Conservation (phyloP, 2,329 filamentous ascomycete species). For the Paracoccidioides lutzii region DNA sequence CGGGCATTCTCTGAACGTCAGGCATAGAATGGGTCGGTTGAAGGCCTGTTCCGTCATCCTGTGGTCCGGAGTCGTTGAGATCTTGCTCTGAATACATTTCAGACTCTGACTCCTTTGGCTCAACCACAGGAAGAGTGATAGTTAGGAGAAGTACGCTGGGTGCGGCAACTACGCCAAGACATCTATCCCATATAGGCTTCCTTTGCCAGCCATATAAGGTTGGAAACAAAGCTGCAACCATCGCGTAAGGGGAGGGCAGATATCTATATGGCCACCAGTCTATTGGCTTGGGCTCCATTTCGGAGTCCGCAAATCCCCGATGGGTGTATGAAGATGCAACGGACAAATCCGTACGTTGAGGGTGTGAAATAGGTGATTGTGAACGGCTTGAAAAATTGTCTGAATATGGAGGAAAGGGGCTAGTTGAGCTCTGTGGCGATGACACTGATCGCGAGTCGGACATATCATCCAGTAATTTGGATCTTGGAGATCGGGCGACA, state of each 20-base stretch:
- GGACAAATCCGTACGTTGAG: constrained; percentile 41
- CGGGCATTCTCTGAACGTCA: neutral
- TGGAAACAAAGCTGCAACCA: constrained; percentile 69
- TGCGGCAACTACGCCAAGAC: constrained; percentile 70
- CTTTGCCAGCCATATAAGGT: constrained; percentile 70
- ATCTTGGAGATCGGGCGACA: constrained; percentile 19
- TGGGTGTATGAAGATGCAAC: constrained; percentile 31
- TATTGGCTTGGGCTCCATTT: constrained; percentile 32
- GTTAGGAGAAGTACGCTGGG: constrained; percentile 83
- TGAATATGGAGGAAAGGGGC: constrained; percentile 56
- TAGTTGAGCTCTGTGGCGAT: constrained; percentile 29
- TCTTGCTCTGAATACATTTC: constrained; percentile 27
- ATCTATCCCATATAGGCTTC: constrained; percentile 73
- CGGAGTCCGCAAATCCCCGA: constrained; percentile 33
- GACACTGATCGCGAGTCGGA: constrained; percentile 1
- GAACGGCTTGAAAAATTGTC: constrained; percentile 41
- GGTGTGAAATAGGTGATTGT: constrained; percentile 42
- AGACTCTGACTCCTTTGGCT: constrained; percentile 46
- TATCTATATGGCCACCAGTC: constrained; percentile 71
- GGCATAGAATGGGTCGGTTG: neutral
- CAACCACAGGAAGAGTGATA: constrained; percentile 81
- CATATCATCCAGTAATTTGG: constrained; percentile 2
- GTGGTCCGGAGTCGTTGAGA: constrained; percentile 14
- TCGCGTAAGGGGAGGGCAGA: constrained; percentile 57
- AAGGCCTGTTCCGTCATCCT: constrained; percentile 9